Evolutionary conservation across 2,329 filamentous ascomycete genomes (phyloP).

Genomic region (Fusarium equiseti): DNA sequence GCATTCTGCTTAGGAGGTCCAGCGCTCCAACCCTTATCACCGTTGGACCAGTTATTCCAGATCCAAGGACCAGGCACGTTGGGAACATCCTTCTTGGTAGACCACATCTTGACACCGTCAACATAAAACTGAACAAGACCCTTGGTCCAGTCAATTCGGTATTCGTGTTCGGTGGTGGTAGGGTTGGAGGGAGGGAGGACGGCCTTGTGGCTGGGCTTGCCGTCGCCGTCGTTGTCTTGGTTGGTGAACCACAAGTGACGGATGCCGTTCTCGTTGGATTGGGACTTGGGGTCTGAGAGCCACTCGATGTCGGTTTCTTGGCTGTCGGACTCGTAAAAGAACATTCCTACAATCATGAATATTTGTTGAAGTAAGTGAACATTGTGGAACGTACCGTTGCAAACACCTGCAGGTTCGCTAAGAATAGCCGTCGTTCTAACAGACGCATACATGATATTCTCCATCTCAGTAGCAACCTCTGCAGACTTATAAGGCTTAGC

Average conservation of each 20-base stretch:
- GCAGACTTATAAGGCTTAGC: constrained; percentile 41
- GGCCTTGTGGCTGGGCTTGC: constrained; percentile 25
- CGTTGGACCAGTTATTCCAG: constrained; percentile 52
- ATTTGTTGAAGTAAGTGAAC: accelerated
- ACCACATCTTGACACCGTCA: constrained; percentile 45
- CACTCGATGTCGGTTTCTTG: constrained; percentile 52
- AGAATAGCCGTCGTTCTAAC: constrained; percentile 49
- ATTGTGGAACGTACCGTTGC: constrained; percentile 41
- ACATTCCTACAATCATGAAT: constrained; percentile 42
- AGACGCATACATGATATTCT: constrained; percentile 50
- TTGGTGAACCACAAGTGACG: constrained; percentile 50
- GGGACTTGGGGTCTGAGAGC: constrained; percentile 48
- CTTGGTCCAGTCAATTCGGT: constrained; percentile 50
- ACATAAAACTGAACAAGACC: constrained; percentile 45
- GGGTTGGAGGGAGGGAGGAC: constrained; percentile 40
- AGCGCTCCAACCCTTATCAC: constrained; percentile 48
- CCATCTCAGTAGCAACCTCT: constrained; percentile 42
- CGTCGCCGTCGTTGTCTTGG: constrained; percentile 46
- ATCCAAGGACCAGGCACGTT: constrained; percentile 45
- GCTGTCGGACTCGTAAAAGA: constrained; percentile 46
- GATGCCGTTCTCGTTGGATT: constrained; percentile 44
- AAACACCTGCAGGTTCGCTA: constrained; percentile 47
- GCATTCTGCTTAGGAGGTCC: constrained; percentile 47
- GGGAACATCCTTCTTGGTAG: constrained; percentile 46
- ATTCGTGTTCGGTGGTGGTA: constrained; percentile 49